phyloP scores from a whole-genome alignment of 495 filamentous ascomycete species.

The Aspergillus homomorphus region DNA sequence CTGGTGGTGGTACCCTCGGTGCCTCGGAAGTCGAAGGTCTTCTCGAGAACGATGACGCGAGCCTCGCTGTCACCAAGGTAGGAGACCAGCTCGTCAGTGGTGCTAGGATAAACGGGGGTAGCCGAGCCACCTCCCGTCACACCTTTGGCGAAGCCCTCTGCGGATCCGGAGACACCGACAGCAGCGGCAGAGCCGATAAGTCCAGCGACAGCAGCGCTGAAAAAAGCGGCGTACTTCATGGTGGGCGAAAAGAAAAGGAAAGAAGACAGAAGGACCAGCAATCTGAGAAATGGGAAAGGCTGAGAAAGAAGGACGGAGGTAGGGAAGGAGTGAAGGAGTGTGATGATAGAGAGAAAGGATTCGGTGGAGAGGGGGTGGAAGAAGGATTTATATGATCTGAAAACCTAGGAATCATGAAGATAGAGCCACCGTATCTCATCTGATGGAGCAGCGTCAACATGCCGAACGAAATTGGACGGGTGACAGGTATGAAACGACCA shows the following conservation, averaged over 20 bases:
- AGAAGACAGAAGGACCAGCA: constrained; percentile 10
- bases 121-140: constrained; percentile 41
- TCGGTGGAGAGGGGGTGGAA: neutral
- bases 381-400: constrained; percentile 8
- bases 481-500: constrained; percentile 1
- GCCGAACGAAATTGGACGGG: neutral
- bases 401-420: neutral
- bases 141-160: constrained; percentile 42
- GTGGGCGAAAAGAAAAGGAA: constrained; percentile 11
- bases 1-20: constrained; percentile 40
- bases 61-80: constrained; percentile 37
- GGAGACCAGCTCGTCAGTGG: constrained; percentile 42
- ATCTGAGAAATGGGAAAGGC: constrained; percentile 7
- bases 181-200: constrained; percentile 21
- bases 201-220: constrained; percentile 13
- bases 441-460: neutral
- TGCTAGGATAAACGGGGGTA: constrained; percentile 36
- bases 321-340: neutral
- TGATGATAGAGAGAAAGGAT: neutral
- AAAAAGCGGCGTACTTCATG: constrained; percentile 19
- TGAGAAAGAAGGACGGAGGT: constrained; percentile 12
- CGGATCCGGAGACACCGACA: constrained; percentile 33
- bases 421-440: neutral
- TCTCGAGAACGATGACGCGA: constrained; percentile 39
- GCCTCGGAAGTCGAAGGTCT: constrained; percentile 44